Percentiles rank a stretch among this genome's conserved stretches.
Conservation (phyloP, 2,329 filamentous ascomycete genomes). For the Massarina eburnea region DNA sequence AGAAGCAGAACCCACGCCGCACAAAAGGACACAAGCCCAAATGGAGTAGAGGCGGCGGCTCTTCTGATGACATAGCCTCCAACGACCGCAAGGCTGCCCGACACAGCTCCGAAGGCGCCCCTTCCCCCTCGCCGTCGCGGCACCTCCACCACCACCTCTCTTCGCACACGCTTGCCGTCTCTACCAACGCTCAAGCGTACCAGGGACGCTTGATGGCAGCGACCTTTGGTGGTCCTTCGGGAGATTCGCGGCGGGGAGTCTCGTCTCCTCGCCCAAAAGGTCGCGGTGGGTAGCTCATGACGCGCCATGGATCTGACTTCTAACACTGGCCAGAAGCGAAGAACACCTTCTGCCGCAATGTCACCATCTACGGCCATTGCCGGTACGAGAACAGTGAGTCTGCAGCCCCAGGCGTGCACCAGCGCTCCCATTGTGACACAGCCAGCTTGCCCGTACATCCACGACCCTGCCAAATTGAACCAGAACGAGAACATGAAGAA, state of each 20-base stretch:
- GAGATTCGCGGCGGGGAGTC: slow-evolving; percentile 45
- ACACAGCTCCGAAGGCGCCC: slow-evolving; percentile 18
- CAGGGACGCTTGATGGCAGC: slow-evolving; percentile 40
- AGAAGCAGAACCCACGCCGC: slow-evolving; percentile 29
- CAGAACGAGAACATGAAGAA: slow-evolving; percentile 65
- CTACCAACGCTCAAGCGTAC: slow-evolving; percentile 15
- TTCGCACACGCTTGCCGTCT: slow-evolving; percentile 17
- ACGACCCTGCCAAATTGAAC: slow-evolving; percentile 70
- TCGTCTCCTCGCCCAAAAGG: slow-evolving; percentile 48
- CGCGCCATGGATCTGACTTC: slow-evolving; percentile 10
- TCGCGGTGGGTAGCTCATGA: slow-evolving; percentile 35
- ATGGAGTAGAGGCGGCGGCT: slow-evolving; percentile 34
- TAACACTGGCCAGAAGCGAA: slow-evolving; percentile 61
- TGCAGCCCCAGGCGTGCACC: slow-evolving; percentile 7
- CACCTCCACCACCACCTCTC: slow-evolving; percentile 16
- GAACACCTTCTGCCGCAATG: slow-evolving; percentile 88
- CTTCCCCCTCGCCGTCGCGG: slow-evolving; percentile 21
- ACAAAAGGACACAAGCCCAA: slow-evolving; percentile 28
- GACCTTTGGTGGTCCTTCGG: slow-evolving; percentile 39
- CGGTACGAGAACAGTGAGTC: slow-evolving; percentile 79
- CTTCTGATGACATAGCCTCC: slow-evolving; percentile 32
- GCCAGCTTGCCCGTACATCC: slow-evolving; percentile 75
- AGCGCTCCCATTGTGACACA: slow-evolving; percentile 16
- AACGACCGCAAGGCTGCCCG: slow-evolving; percentile 25
- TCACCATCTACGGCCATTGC: slow-evolving; percentile 90